These are phyloP conservation scores for Aspergillus niger DNA, from an alignment of 2,329 filamentous ascomycete species.

Conservation along the genomic window DNA sequence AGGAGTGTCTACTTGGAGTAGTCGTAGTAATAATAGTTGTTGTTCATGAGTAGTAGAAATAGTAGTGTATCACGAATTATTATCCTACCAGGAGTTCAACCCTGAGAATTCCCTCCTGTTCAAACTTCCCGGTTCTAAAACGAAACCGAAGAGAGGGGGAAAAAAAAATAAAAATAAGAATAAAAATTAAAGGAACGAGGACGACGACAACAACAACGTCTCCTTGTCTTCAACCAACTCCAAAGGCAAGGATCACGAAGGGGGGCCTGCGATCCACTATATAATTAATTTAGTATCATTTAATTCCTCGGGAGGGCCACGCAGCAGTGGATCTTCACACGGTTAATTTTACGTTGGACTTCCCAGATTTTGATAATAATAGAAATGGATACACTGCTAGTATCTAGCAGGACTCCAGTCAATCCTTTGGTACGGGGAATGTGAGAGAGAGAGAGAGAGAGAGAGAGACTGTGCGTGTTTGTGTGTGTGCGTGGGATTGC, in stretches of 20 bases:
- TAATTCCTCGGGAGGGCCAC: constrained; percentile 27
- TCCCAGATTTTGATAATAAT: constrained; percentile 12
- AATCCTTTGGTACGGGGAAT: no score
- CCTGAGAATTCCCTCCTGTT: no score
- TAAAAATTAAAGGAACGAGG: background rate
- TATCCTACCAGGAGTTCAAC: background rate
- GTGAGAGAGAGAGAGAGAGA: no score
- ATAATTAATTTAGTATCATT: constrained; percentile 13
- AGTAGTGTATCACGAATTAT: background rate
- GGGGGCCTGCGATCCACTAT: constrained; percentile 19
- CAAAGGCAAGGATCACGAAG: constrained; percentile 26
- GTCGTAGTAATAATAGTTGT: no score
- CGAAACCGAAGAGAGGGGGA: no score
- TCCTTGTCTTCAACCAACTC: background rate
- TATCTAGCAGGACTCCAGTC: no score
- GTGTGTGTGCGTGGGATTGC: background rate
- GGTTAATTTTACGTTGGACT: constrained; percentile 9
- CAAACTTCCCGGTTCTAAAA: no score
- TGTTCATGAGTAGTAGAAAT: no score
- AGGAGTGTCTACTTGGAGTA: no score
- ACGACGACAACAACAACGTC: background rate
- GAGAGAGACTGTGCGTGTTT: no score
- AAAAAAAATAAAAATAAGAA: background rate
- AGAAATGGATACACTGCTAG: background rate
- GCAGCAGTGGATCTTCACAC: constrained; percentile 26